Conservation (phyloP, 2,329 filamentous ascomycete genomes). For the Fusarium citri region DNA sequence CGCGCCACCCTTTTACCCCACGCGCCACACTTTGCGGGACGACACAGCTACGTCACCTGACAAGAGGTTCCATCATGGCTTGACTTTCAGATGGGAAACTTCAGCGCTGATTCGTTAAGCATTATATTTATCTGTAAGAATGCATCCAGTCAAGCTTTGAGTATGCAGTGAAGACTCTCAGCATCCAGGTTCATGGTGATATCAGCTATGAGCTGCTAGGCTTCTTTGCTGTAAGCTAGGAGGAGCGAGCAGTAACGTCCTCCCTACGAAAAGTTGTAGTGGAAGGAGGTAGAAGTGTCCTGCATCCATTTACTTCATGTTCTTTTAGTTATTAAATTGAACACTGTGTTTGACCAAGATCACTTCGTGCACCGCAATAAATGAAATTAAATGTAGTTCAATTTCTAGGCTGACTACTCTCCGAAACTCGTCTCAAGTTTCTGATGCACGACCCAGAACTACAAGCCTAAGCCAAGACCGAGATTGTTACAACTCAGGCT, state of each 20-base stretch:
- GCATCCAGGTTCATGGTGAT: neutral
- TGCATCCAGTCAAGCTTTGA: neutral
- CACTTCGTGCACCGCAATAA: neutral
- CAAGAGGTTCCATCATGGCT: neutral
- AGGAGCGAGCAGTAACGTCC: neutral
- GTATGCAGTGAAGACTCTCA: neutral
- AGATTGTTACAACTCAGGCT: neutral
- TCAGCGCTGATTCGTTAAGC: neutral
- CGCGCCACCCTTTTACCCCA: constrained; percentile 31
- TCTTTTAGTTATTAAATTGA: neutral
- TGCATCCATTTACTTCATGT: neutral
- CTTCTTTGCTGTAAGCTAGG: neutral
- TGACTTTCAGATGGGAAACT: neutral
- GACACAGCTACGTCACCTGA: constrained; percentile 16
- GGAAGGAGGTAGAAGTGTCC: neutral
- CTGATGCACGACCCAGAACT: neutral
- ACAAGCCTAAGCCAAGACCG: neutral
- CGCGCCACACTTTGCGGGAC: constrained; percentile 31
- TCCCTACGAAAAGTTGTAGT: neutral
- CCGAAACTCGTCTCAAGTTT: neutral
- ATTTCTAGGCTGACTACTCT: neutral
- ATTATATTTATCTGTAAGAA: neutral
- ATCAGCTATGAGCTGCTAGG: neutral
- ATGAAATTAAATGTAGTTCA: neutral
- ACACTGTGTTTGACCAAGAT: neutral